Conservation (phyloP, 139 green algal genomes). For the Micractinium sp. region DNA sequence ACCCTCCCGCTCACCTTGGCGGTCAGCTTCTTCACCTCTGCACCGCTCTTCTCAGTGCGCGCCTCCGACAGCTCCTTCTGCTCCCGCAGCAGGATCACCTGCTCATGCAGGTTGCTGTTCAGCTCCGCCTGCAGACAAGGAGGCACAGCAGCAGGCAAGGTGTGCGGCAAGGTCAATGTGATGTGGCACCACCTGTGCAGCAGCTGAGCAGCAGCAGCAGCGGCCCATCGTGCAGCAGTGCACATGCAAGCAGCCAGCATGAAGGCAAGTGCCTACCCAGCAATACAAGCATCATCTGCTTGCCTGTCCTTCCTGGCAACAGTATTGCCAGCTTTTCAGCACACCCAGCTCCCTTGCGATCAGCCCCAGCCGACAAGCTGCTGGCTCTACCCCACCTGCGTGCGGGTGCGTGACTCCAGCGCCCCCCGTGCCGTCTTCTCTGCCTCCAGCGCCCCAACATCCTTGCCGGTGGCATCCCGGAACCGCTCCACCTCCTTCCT, state of each 20-base stretch:
- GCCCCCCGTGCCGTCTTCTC: constrained; percentile 35
- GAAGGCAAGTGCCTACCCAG: background rate
- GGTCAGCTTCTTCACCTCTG: constrained; percentile 36
- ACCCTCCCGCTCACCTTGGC: constrained; percentile 20
- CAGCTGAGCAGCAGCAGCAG: background rate
- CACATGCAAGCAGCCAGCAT: background rate
- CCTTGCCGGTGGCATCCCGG: constrained; percentile 54
- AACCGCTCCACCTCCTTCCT: constrained; percentile 43
- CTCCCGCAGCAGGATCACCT: constrained; percentile 47
- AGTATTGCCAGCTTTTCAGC: background rate
- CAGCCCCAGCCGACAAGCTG: no score
- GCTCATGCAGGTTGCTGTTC: constrained; percentile 43
- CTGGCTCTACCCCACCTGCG: constrained; percentile 39
- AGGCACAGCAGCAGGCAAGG: no score
- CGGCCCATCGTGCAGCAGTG: background rate
- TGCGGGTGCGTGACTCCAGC: constrained; percentile 43
- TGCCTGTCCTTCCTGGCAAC: background rate
- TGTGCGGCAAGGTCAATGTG: no score
- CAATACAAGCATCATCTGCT: background rate
- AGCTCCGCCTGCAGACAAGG: constrained; percentile 44
- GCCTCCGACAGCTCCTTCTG: constrained; percentile 52
- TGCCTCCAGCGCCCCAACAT: constrained; percentile 52
- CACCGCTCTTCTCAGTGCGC: constrained; percentile 35
- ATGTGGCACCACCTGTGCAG: no score
- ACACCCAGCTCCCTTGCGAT: no score